These are phyloP conservation scores for Boletus edulis DNA, from an alignment of 768 basidiomycete species.

Conservation along the genomic window DNA sequence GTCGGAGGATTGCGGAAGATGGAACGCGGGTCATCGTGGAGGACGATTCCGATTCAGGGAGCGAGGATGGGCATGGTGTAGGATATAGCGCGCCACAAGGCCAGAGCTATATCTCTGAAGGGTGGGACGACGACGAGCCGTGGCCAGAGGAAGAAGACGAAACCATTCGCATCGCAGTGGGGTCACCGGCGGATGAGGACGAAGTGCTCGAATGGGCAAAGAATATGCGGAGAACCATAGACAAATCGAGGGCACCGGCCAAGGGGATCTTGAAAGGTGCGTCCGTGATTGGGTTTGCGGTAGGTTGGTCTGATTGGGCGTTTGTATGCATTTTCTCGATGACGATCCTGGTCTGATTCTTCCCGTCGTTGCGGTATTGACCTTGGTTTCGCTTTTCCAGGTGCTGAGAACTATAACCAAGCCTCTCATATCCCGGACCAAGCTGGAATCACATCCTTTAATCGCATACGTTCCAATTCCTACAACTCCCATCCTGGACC, in stretches of 20 bases:
- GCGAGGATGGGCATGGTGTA: slow-evolving; percentile 46
- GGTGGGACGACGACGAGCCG: slow-evolving; percentile 79
- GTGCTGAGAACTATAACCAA: slow-evolving; percentile 69
- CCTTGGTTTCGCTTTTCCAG: slow-evolving; percentile 32
- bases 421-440: slow-evolving; percentile 47
- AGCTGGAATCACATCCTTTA: slow-evolving; percentile 37
- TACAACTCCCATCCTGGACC: slow-evolving; percentile 54
- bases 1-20: slow-evolving; percentile 56
- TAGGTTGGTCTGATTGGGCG: slow-evolving; percentile 8
- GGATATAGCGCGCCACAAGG: slow-evolving; percentile 34
- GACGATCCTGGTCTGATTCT: not conserved
- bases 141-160: slow-evolving; percentile 73
- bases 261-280: slow-evolving; percentile 85
- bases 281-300: not conserved
- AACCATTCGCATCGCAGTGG: slow-evolving; percentile 53
- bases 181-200: slow-evolving; percentile 38
- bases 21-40: slow-evolving; percentile 65
- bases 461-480: slow-evolving; percentile 77
- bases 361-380: no score
- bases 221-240: slow-evolving; percentile 67
- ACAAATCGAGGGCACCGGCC: slow-evolving; percentile 61
- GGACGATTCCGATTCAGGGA: slow-evolving; percentile 64
- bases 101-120: slow-evolving; percentile 51
- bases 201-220: slow-evolving; percentile 79
- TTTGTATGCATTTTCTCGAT: not conserved